Evolutionary conservation across 108 stramenopile genomes (phyloP), one percentile per base, ranked within the genome.

Genomic region (Cyclotella cryptica): DNA sequence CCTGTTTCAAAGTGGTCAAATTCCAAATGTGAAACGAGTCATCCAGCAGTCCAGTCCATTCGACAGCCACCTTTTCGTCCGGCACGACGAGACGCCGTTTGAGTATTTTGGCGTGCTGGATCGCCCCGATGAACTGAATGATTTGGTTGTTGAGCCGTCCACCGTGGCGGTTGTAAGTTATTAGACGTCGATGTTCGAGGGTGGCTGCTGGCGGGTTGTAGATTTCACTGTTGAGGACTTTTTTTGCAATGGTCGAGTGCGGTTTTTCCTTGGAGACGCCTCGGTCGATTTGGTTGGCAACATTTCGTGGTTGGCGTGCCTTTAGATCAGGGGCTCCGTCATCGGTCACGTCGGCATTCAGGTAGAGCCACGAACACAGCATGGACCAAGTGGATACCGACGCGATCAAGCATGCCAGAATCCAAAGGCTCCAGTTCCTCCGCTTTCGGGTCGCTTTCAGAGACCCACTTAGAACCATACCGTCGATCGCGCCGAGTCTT

Each of bases 111-210:
- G 78, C 71, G 26, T 72, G 71, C 67, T 79, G 78, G 27, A 79
- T 28, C 66, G 78, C 71, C 13, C 71, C 62, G 27, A 79, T 79
- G 64, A 79, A 79, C 51, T 79, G 78, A 69, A 79, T 72, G 28
- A 79, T 55, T 72, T 79, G 78, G 39, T 80, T 80, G 58, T 80
- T 80, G 18, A 80, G 79, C 47, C 79, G 72, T 29, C 79, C 79
- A 1, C 79, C 79, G 49, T 73, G 72, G 10, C 79, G 66, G 45
- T 54, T 67, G 72, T 80, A 80, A 29, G 79, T 80, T 47, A 80
- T 47, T 22, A 73, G 66, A 19, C 79, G n/a, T n/a, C n/a, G 60
- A 13, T 29, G 15, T 67, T 66, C 69, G 15, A 66, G 66, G 42
- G 66, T 69, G 61, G 57, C 54, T 40, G 52, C 10, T 30, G 60